Evolutionary conservation across 2,329 filamentous ascomycete species (phyloP), one percentile per base, ranked within the genome.

Genomic region (Stachybotrys chlorohalonatus): DNA sequence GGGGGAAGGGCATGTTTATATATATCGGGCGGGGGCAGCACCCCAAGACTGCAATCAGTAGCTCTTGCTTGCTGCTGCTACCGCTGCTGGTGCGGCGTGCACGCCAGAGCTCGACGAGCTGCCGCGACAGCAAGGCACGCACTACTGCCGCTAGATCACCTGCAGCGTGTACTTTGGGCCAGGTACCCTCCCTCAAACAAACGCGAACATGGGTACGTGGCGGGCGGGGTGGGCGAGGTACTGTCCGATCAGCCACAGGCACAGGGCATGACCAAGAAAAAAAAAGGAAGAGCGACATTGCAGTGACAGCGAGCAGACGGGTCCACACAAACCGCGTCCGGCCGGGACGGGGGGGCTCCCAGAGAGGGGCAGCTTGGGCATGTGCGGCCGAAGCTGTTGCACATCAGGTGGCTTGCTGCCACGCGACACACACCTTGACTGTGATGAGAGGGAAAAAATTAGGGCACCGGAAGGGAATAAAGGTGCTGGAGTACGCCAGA

Each of bases 21-120:
- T 83, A 83, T 83, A 76, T 74, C 72, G 73, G 76, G 78, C 77
- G 74, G 75, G 73, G 72, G 72, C 69, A 74, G 72, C 70, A 73
- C 69, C 36, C 36, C 46, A 47, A 24, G 46, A 47, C 46, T 75
- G 73, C 78, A 81, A 81, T 81, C 78, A 81, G 76, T 80, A 78
- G 63, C 59, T 65, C 60, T 59, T 60, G 58, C 59, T 63, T 24
- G 24, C 24, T 24, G 24, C 24, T 24, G 24, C 56, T 54, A 42
- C 53, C 24, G 49, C 42, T 30, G 31, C 47, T 49, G 24, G 24
- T 49, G 24, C 17, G 17, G 32, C 32, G 24, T 32, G 36, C 32
- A 24, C 50, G 50, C 36, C 17, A 15, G 31, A 16, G n/a, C 32
- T 45, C 36, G 15, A 17, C 32, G 36, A 42, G 36, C 36, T 42